Percentiles rank a stretch among this genome's conserved stretches.
phyloP scores from a whole-genome alignment of 768 basidiomycete species.

The Mycena vulgaris region DNA sequence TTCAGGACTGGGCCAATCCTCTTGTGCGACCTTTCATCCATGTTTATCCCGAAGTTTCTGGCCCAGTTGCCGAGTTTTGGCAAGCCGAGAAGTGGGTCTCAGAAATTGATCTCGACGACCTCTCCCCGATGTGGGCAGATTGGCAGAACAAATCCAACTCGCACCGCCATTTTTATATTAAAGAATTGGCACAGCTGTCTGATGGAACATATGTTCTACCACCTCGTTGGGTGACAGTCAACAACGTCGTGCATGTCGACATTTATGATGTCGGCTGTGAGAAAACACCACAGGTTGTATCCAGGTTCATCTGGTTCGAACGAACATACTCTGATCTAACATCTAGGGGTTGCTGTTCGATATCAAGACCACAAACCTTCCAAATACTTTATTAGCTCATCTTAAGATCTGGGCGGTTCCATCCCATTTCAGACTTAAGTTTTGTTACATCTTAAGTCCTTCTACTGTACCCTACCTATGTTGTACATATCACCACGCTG shows the following conservation, averaged over 20 bases:
- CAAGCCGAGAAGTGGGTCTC: conserved; percentile 19
- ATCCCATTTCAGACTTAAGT: no score
- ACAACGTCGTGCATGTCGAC: background rate
- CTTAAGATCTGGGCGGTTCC: no score
- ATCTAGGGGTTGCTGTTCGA: background rate
- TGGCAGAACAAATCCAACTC: background rate
- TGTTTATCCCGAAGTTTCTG: conserved; percentile 44
- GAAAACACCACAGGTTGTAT: background rate
- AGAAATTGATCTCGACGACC: conserved; percentile 26
- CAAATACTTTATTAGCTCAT: no score
- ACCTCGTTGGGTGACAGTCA: conserved; percentile 18
- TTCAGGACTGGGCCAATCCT: conserved; percentile 46
- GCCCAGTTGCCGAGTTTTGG: conserved; percentile 19
- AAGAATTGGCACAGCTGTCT: conserved; percentile 22
- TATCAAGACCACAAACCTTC: background rate
- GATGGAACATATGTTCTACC: conserved; percentile 43
- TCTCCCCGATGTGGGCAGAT: conserved; percentile 32
- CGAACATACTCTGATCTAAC: background rate
- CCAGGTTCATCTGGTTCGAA: background rate
- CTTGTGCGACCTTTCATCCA: conserved; percentile 38
- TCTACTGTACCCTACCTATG: no score
- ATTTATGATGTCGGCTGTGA: background rate
- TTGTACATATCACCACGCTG: no score
- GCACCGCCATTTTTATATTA: conserved; percentile 20
- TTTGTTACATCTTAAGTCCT: no score